Conservation (phyloP, 768 basidiomycete genomes). For the Russula foetens region DNA sequence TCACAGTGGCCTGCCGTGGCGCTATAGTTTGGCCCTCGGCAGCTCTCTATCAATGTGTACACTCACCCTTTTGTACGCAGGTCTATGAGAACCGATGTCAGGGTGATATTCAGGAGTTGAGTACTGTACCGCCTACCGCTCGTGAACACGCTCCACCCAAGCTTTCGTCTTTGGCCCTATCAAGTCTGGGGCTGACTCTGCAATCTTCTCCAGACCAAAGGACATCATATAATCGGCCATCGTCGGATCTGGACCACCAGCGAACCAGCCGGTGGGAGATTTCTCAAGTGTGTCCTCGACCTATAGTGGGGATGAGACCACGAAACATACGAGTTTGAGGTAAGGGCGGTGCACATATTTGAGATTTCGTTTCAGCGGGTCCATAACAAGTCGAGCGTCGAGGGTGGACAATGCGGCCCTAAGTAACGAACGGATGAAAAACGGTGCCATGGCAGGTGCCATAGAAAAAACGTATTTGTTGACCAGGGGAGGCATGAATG, state of each 20-base stretch:
- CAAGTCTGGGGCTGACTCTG: constrained; percentile 9
- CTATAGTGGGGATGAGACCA: constrained; percentile 2
- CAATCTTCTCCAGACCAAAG: constrained; percentile 31
- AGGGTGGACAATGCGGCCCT: constrained; percentile 26
- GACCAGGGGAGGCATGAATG: constrained; percentile 34
- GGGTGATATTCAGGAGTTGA: too few relatives aligned
- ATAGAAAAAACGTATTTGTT: constrained; percentile 30
- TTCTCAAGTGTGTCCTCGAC: constrained; percentile 10
- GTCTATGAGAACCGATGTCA: constrained; percentile 16
- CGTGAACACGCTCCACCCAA: constrained; percentile 34
- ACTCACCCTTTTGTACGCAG: constrained; percentile 29
- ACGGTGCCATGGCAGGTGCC: constrained; percentile 28
- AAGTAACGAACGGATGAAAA: constrained; percentile 31
- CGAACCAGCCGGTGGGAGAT: constrained; percentile 26
- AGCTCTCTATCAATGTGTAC: not conserved
- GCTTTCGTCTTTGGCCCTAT: constrained; percentile 30
- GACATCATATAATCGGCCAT: constrained; percentile 40
- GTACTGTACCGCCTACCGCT: constrained; percentile 29
- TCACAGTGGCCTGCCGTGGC: constrained; percentile 21
- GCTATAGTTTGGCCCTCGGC: not conserved
- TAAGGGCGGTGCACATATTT: constrained; percentile 22
- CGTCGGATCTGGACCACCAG: constrained; percentile 36
- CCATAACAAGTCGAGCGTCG: constrained; percentile 22
- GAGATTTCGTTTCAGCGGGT: constrained; percentile 26
- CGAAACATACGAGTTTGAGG: not conserved